Percentiles rank a stretch among this genome's conserved stretches.
Conservation (phyloP, 1,284 basidiomycete species). For the Trametes polyzona region DNA sequence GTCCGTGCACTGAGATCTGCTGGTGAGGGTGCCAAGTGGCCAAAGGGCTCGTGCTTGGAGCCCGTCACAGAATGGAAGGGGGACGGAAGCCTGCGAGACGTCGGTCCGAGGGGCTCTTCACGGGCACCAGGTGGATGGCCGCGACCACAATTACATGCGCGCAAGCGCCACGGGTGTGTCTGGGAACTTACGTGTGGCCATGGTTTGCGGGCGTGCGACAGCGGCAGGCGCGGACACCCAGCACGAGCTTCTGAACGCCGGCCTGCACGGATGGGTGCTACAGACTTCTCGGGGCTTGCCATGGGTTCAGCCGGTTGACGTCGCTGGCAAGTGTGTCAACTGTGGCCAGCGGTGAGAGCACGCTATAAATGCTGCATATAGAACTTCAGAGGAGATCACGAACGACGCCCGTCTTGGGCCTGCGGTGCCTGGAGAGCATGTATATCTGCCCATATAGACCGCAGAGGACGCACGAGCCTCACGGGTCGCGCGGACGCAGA, state of each 20-base stretch:
- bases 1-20: not conserved
- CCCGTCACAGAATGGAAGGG: conserved; percentile 14
- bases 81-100: conserved; percentile 9
- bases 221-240: conserved; percentile 8
- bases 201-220: not conserved
- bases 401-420: not conserved
- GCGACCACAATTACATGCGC: conserved; percentile 1
- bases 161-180: conserved; percentile 9
- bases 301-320: not conserved
- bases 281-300: conserved; percentile 10
- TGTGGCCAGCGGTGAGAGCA: conserved; percentile 1
- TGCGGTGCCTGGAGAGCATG: conserved; percentile 9
- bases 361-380: conserved; percentile 1
- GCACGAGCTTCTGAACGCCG: conserved; percentile 13
- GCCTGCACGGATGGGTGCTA: not conserved
- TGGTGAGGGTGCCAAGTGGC: not conserved
- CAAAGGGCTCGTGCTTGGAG: not conserved
- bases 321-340: not conserved
- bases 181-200: conserved; percentile 21
- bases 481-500: conserved; percentile 2
- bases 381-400: not conserved
- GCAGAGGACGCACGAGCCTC: not conserved
- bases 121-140: not conserved
- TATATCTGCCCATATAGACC: not conserved
- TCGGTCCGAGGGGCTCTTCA: conserved; percentile 9